Evolutionary conservation across 1,139 yeast genomes (phyloP), one percentile per base, ranked within the genome.

Genomic region (Hansenula sp.): DNA sequence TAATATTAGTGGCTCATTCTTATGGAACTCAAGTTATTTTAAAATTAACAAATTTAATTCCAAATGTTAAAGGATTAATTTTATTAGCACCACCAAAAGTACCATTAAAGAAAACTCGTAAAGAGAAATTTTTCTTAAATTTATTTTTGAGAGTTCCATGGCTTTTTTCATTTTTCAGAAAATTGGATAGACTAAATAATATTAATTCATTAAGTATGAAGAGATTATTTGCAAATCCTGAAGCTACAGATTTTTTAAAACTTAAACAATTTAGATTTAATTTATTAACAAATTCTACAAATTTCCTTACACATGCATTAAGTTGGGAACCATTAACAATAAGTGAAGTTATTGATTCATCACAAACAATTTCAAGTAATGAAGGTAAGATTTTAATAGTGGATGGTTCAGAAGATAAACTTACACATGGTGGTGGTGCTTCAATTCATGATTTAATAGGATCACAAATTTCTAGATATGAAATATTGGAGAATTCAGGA

Each of bases 1-100:
- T 77, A 19, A 66, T 79, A 1, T 50, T 79, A 14, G 59, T 79
- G 9, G 77, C 79, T 2, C 86, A 79, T 56, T 77, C 83, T 2
- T 78, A 78, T 82, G 85, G 86, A 3, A 51, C 56, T 3, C 56
- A 54, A 24, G 43, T 54, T 10, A 27, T 41, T 1, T 16, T 53
- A 19, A 52, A 47, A 27, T 16, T 54, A 19, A 26, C 45, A 3
- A 39, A 41, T 4, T 25, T 38, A 18, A 14, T 44, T 13, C 34
- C 27, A 43, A 32, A 66, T 55, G 42, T 77, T 69, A 4, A 81
- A 69, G 55, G 74, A 75, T 0, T 52, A 71, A 61, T 75, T 2
- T 59, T 79, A 41, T 53, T 79, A 32, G 66, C 82, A 2, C 80
- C 82, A 2, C 83, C 86, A 3, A 57, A 61, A 21, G 38, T 43